Evolutionary conservation across 75 land plant genomes (phyloP), one percentile per base, ranked within the genome.

Genomic region (Pinus taeda): DNA sequence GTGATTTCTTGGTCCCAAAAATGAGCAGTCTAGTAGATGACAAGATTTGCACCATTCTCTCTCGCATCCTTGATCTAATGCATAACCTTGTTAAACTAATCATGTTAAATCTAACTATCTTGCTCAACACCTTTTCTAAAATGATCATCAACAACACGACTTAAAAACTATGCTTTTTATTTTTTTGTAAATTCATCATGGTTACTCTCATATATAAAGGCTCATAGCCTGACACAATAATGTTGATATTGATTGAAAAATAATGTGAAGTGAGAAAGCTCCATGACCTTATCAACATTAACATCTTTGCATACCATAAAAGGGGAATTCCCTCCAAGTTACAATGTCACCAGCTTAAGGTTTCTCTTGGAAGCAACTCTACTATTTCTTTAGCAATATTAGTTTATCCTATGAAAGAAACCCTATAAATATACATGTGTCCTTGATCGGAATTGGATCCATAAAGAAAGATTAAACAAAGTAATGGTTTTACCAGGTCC

Each of bases 361-460:
- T 87, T 87, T 76, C 89, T 87, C 53, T 49, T 57, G 18, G 89
- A 85, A 30, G 89, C 87, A 12, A 79, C 57, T 9, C 63, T 78
- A 76, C 81, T 12, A 87, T 66, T 17, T 57, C 55, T 78, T 84
- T 74, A 12, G 83, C 87, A 12, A 78, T 79, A 36, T 70, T 81
- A 3, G 87, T 87, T 14, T 87, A 87, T 6, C 88, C 88, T 67
- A 84, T 84, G 63, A 84, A 87, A 57, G 89, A 1, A n/a, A 86
- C 90, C 88, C 89, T 91, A 76, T 94, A 94, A 30, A 94, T 86
- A 60, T 92, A 91, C 89, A 86, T 90, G 80, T 94, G 97, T 79
- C 85, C 81, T 11, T n/a, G n/a, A n/a, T n/a, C n/a, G n/a, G n/a
- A n/a, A n/a, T n/a, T n/a, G n/a, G n/a, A n/a, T n/a, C n/a, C n/a